Percentiles rank a stretch among this genome's conserved stretches.
These are phyloP conservation scores for Camellia sinensis DNA, from an alignment of 148 eudicot species.

Conservation along the genomic window DNA sequence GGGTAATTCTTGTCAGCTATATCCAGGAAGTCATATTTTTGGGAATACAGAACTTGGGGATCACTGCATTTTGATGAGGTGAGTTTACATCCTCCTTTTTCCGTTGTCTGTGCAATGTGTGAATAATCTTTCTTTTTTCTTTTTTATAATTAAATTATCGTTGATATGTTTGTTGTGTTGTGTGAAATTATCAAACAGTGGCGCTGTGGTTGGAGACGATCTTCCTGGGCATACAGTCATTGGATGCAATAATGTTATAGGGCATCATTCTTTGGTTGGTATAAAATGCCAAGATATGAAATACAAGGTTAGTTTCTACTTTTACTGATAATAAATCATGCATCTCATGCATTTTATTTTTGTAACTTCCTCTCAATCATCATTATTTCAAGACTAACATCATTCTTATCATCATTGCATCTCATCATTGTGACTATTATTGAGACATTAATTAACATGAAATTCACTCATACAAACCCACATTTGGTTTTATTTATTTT, in stretches of 20 bases:
- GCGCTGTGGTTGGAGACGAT: constrained; percentile 93
- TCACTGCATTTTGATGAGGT: constrained; percentile 74
- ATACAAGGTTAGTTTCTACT: constrained; percentile 59
- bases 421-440: neutral
- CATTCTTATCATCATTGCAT: neutral
- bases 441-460: neutral
- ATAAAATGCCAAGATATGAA: constrained; percentile 93
- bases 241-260: constrained; percentile 80
- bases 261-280: constrained; percentile 95
- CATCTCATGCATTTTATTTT: neutral
- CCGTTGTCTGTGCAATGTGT: neutral
- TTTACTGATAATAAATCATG: neutral
- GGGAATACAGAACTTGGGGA: constrained; percentile 86
- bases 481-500: neutral
- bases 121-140: neutral
- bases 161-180: neutral
- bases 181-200: constrained; percentile 41
- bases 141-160: too few species aligned
- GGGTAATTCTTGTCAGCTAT: constrained; percentile 75
- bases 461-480: neutral
- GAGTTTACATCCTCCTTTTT: constrained; percentile 22
- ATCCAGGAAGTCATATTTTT: constrained; percentile 88
- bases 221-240: constrained; percentile 75
- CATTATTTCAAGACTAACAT: neutral
- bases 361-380: neutral